These are phyloP conservation scores for Lipomyces orientalis DNA, from an alignment of 805 yeast genomes.

Conservation along the genomic window DNA sequence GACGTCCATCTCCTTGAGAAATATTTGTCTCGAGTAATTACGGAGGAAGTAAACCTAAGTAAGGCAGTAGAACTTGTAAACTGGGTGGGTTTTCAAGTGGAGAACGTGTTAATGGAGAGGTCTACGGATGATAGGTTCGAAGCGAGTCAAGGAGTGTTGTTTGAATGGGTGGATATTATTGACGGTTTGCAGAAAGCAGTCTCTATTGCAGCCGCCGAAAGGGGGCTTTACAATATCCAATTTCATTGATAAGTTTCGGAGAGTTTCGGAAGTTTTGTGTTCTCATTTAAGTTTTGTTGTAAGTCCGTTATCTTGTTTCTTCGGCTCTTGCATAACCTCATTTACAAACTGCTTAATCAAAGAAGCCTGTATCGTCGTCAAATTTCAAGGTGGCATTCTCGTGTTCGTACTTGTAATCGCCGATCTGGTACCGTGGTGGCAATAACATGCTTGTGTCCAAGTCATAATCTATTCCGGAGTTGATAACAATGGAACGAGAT, in stretches of 20 bases:
- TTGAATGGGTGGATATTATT: slow-evolving; percentile 3
- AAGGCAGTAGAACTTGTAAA: slow-evolving; percentile 37
- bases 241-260: neutral
- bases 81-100: slow-evolving; percentile 22
- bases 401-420: neutral
- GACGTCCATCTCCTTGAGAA: slow-evolving; percentile 49
- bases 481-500: slow-evolving; percentile 3
- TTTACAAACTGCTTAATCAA: neutral
- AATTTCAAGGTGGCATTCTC: neutral
- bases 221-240: slow-evolving; percentile 5
- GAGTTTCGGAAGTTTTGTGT: too few species aligned
- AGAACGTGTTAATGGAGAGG: neutral
- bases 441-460: neutral
- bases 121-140: neutral
- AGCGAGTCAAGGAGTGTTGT: neutral
- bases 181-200: neutral
- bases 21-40: slow-evolving; percentile 45
- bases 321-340: neutral
- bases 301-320: neutral
- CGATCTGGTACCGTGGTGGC: neutral
- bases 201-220: neutral
- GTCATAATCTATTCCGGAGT: slow-evolving; percentile 20
- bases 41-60: slow-evolving; percentile 42
- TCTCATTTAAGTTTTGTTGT: too few species aligned
- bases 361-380: neutral